Evolutionary conservation across 2,329 filamentous ascomycete genomes (phyloP), one percentile per base, ranked within the genome.

Genomic region (Beauveria medogensis): DNA sequence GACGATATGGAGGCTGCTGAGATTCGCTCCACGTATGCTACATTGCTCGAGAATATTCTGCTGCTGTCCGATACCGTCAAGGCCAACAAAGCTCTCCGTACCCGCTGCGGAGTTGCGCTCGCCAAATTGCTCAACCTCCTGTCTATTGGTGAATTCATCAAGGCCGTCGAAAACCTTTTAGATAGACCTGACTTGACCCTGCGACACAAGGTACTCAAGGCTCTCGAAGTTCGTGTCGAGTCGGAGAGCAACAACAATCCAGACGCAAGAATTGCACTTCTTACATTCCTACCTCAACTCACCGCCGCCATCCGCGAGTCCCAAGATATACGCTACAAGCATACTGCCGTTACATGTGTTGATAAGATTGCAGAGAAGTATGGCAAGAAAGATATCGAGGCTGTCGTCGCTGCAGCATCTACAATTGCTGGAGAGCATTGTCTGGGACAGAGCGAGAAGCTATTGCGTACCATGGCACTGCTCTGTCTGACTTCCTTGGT

Each of bases 321-420:
- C 7, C 78, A 82, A 37, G 87, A 94, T 65, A 82, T 88, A 58
- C 80, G 85, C 30, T 88, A 94, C 72, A 92, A 93, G 74, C 88
- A 92, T 68, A 91, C 90, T 12, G 90, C 92, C 1, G 87, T 99
- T 64, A 86, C 87, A 41, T 97, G 93, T 67, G 88, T 97, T 50
- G 92, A 97, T 75, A 90, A 91, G 73, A 95, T 99, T 64, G 85
- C 90, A 2, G 92, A 97, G 74, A 93, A 93, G 72, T 97, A 96
- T 71, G 95, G 94, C 66, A 95, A 94, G 78, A 95, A 92, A 72
- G 90, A 96, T 69, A 80, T 89, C 1, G 85, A 89, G 66, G 87
- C 86, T 50, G 89, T 96, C 50, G 81, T 89, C 28, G 83, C 83
- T 5, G 89, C 92, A 5, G 91, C 92, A 5, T 80, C 86, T 62